Base-by-base conservation (phyloP, 768 basidiomycete species). In the Leccinum truebloodii region DNA sequence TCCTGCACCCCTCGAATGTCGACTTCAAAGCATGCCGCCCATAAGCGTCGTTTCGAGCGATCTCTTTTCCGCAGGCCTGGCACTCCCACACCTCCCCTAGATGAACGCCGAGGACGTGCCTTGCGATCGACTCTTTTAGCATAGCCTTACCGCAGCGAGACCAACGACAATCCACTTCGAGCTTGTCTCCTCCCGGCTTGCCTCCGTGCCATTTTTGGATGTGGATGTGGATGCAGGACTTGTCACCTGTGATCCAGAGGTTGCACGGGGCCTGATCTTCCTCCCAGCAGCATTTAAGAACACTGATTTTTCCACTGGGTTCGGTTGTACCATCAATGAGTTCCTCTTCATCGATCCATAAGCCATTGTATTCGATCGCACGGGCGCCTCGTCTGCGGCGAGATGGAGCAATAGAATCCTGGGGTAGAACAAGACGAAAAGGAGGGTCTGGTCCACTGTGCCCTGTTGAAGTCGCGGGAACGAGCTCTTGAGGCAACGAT, bases 51-150 rank as follows among this genome's bases (percentile, higher is more conserved):
- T 46, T 51, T 41, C 66, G 63, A 13, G 32, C 34, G 18, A 56
- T 32, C 51, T 52, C 52, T 39, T 66, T 61, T 34, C 59, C 41
- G 2, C 69, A 73, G 0, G 53, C 54, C 30, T 6, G 30, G 26
- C 68, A 68, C 22, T 55, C 16, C 63, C 57, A 65, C 32, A 57
- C 55, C 57, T 68, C 59, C 16, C 28, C 58, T 0, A 72, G 56
- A 20, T 73, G 71, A 8, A 58, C 16, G 5, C 51, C 39, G 0
- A 65, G 48, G 0, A 72, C 22, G 10, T 71, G 69, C 1, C 71
- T 59, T 2, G 53, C 30, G 4, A 71, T 54, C 26, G 66, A 71
- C 28, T 71, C 71, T 49, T 71, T 73, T 5, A 57, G 28, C 64
- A 72, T 72, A 2, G 4, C 34, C 52, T 55, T 53, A 1, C 48